Percentiles rank a stretch among this genome's conserved stretches.
phyloP scores from a whole-genome alignment of 441 rosid species.

The Adansonia madagascariensis region DNA sequence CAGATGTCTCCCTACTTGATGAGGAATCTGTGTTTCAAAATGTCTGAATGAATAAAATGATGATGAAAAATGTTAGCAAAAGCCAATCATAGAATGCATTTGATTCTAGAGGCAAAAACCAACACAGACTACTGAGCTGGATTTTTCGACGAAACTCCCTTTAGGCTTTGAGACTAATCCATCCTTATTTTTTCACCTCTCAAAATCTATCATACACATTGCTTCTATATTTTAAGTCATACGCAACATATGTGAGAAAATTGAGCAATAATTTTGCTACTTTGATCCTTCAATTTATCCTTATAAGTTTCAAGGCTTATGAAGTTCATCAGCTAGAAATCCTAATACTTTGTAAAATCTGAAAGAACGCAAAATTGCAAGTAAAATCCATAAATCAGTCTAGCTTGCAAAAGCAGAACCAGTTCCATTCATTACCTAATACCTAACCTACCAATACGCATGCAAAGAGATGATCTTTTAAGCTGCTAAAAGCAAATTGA shows the following conservation, averaged over 20 bases:
- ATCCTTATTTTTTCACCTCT: background rate
- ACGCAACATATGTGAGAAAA: background rate
- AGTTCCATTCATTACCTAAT: background rate
- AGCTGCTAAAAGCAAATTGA: background rate
- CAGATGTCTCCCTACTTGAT: conserved; percentile 40
- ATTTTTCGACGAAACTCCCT: background rate
- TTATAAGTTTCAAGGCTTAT: too few species aligned
- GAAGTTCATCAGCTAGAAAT: too few species aligned
- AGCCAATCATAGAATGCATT: background rate
- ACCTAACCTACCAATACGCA: background rate
- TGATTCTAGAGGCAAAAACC: background rate
- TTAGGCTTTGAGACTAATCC: background rate
- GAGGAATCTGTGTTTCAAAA: conserved; percentile 38
- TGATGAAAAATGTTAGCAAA: background rate
- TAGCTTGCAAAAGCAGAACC: background rate
- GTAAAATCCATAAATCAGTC: background rate
- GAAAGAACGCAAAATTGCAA: background rate
- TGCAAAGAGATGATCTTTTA: background rate
- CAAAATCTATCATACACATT: background rate
- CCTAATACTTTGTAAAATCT: too few species aligned
- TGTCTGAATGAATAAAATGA: conserved; percentile 44
- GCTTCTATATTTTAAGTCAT: background rate
- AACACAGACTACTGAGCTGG: background rate
- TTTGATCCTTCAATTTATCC: background rate
- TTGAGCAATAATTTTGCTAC: too few species aligned